Evolutionary conservation across 2,329 filamentous ascomycete genomes (phyloP), one percentile per base, ranked within the genome.

Genomic region (Akanthomyces muscarius): DNA sequence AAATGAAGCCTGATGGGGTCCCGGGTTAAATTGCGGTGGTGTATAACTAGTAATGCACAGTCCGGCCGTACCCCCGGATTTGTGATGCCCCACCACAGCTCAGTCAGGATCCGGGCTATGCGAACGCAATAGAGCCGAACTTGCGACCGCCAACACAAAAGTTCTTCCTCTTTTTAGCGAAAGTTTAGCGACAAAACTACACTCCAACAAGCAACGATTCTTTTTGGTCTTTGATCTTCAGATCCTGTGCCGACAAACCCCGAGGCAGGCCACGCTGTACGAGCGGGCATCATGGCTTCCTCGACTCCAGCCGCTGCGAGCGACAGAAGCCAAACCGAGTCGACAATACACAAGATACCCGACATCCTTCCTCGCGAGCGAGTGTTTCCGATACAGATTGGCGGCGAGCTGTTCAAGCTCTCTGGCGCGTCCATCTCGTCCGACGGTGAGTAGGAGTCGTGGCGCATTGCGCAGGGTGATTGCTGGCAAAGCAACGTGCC

Each of bases 311-410:
- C 60, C 18, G 45, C 52, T 18, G 18, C 36, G 45, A 59, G 47
- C 41, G 61, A 63, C 48, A 11, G 25, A 4, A 41, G 54, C 54
- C 54, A 36, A 1, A 63, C 25, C 28, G 75, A 76, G 57, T 66
- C 68, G n/a, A 71, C 65, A 64, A 72, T 81, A 61, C 72, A 74
- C 66, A 78, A 78, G 67, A 86, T 86, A 54, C 83, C 83, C 30
- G 77, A 77, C 52, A 80, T 87, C 59, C 78, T 91, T 21, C 89
- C 89, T 3, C 86, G 88, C 67, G 86, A 89, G 71, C 87, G 88
- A 69, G 88, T 91, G 21, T 91, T 91, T 66, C 88, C 88, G 2
- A 88, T 91, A 65, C 89, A 91, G 75, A 89, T 91, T 68, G 88
- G 89, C 21, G 84, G 85, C 18, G 85, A 89, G 74, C 77, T 91